Evolutionary conservation across 345 rosid genomes (phyloP), one percentile per base, ranked within the genome.

Genomic region (Populus deltoides): DNA sequence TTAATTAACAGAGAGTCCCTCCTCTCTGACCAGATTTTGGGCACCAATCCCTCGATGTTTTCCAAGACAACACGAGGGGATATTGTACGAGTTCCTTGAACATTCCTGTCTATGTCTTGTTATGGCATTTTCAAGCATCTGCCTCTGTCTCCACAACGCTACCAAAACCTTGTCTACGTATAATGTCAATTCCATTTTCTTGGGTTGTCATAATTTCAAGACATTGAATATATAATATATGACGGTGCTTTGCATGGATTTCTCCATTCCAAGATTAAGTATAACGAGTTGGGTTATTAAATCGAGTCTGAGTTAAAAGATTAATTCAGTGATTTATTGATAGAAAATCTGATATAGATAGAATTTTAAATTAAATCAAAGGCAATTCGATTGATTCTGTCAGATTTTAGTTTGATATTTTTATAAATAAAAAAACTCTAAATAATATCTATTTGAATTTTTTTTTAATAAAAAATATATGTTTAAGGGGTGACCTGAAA

Each of bases 1-100:
- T 18, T 53, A 53, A 20, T 53, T 53, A 1, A 53, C 59, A 7
- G 20, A 53, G 59, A 59, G 63, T n/a, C 63, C n/a, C 63, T 12
- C 11, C 13, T 59, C 29, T 59, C 29, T 59, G 22, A 66, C 43
- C 51, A 75, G 27, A 43, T 66, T 29, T 22, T 65, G 36, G 10
- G 51, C 33, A 12, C 39, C 38, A 16, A 7, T 20, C 36, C 55
- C n/a, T 74, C 33, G 38, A 55, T 62, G 29, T 38, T 68, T 43
- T 65, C 82, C 82, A 70, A 63, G 72, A 73, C 79, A 69, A 63
- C 82, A 80, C 82, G 72, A 75, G 79, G 49, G 78, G 18, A 24
- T 39, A 66, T 59, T 9, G 39, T 36, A 51, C 27, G 66, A 72
- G 81, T 51, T 73, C 41, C 25, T 75, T 41, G 76, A 75, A 65